These are phyloP conservation scores for Colletotrichum musae DNA, from an alignment of 2,329 filamentous ascomycete species.

Conservation along the genomic window DNA sequence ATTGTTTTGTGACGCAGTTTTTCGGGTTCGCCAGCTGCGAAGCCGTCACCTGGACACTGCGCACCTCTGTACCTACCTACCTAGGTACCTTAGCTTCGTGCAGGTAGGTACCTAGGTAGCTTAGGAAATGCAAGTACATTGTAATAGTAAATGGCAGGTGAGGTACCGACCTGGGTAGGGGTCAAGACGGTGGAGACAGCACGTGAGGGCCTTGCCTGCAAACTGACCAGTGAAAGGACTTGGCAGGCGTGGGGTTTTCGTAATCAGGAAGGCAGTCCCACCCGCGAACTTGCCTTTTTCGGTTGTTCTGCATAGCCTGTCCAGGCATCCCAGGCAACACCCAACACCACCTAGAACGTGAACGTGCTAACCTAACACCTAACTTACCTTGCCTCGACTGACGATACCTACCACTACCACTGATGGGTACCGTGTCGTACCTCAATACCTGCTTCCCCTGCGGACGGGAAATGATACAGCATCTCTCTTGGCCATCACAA, in stretches of 20 bases:
- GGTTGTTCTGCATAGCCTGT: slow-evolving; percentile 14
- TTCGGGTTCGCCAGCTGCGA: slow-evolving; percentile 1
- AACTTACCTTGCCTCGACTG: too few relatives aligned
- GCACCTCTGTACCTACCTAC: not conserved
- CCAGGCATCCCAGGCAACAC: slow-evolving; percentile 36
- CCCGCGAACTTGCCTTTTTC: slow-evolving; percentile 34
- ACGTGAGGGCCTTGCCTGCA: slow-evolving; percentile 32
- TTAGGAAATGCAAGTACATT: too few relatives aligned
- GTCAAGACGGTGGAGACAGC: slow-evolving; percentile 1
- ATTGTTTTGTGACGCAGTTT: slow-evolving; percentile 18
- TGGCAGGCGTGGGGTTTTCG: slow-evolving; percentile 32
- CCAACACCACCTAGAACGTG: slow-evolving; percentile 1
- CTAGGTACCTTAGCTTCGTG: too few relatives aligned
- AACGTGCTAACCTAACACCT: too few relatives aligned
- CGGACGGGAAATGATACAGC: too few relatives aligned
- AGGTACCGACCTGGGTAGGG: too few relatives aligned
- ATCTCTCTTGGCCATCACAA: too few relatives aligned
- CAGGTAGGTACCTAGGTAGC: too few relatives aligned
- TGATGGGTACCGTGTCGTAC: too few relatives aligned
- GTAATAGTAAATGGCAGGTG: too few relatives aligned
- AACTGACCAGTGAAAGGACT: slow-evolving; percentile 22
- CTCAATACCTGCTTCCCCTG: too few relatives aligned
- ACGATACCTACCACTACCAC: too few relatives aligned
- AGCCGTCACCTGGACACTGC: not conserved
- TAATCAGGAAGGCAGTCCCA: slow-evolving; percentile 26